Conservation (phyloP, 441 rosid genomes). For the Gossypium schwendimanii region DNA sequence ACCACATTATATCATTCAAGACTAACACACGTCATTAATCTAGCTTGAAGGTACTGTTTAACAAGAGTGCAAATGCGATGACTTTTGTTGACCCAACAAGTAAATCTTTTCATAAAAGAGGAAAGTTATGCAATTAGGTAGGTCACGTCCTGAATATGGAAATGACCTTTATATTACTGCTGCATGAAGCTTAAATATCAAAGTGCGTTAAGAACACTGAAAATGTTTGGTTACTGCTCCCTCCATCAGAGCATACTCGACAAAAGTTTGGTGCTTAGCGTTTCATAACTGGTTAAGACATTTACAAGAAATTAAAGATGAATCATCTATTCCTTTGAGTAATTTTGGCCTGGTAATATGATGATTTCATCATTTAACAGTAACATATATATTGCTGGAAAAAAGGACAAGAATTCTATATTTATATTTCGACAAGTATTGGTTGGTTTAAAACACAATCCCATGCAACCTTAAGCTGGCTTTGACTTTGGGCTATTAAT, state of each 20-base stretch:
- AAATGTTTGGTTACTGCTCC: not conserved
- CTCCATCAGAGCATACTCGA: not conserved
- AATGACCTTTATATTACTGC: not conserved
- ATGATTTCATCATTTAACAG: not conserved
- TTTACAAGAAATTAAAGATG: not conserved
- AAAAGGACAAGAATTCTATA: not conserved
- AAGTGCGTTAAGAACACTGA: not conserved
- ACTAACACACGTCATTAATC: not conserved
- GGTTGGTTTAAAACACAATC: not conserved
- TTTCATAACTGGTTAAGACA: not conserved
- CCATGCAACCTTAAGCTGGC: not conserved
- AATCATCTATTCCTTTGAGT: not conserved
- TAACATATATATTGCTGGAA: not conserved
- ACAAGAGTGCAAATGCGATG: not conserved
- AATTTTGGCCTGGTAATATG: not conserved
- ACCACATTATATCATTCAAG: not conserved
- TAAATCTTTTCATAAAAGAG: not conserved
- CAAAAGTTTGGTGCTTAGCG: not conserved
- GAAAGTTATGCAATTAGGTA: not conserved
- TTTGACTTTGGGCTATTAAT: not conserved
- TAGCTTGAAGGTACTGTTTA: not conserved
- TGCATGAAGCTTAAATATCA: not conserved
- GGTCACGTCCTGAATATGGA: not conserved
- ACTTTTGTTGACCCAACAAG: not conserved
- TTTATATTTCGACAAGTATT: not conserved